Evolutionary conservation across 2,329 filamentous ascomycete species (phyloP).

Genomic region (Stenocarpella maydis): DNA sequence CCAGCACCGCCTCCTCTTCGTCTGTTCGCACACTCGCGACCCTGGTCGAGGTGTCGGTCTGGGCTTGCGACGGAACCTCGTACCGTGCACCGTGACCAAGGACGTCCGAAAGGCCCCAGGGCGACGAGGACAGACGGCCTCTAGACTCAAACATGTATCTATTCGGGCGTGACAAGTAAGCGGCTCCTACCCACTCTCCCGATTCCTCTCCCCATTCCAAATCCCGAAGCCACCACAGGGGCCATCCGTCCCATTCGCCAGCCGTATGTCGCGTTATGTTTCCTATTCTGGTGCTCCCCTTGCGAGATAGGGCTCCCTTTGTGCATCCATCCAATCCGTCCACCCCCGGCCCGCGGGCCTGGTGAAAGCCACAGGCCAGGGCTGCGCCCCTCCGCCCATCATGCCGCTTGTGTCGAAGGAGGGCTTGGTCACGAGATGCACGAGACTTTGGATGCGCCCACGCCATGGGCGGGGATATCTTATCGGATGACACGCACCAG

Average conservation of each 20-base stretch:
- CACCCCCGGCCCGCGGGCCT: background rate
- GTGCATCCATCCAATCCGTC: constrained; percentile 5
- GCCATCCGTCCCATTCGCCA: background rate
- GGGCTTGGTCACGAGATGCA: constrained; percentile 13
- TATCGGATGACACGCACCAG: no score
- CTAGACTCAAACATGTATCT: constrained; percentile 23
- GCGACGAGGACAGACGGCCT: background rate
- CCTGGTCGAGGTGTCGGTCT: background rate
- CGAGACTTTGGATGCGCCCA: background rate
- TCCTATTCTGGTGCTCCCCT: background rate
- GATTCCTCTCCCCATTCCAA: background rate
- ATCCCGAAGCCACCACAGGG: background rate
- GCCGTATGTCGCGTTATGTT: background rate
- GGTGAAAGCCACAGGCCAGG: background rate
- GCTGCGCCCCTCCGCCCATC: background rate
- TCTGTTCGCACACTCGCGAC: no score
- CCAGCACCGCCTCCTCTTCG: background rate
- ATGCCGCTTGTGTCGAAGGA: background rate
- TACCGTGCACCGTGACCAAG: background rate
- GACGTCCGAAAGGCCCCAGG: constrained; percentile 17
- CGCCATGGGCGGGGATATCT: background rate
- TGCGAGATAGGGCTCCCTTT: background rate
- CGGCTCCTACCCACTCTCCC: background rate
- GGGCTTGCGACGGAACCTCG: background rate
- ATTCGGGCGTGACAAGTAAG: constrained; percentile 36